These are phyloP conservation scores for Claviceps purpurea DNA, from an alignment of 2,329 filamentous ascomycete species.

Conservation along the genomic window DNA sequence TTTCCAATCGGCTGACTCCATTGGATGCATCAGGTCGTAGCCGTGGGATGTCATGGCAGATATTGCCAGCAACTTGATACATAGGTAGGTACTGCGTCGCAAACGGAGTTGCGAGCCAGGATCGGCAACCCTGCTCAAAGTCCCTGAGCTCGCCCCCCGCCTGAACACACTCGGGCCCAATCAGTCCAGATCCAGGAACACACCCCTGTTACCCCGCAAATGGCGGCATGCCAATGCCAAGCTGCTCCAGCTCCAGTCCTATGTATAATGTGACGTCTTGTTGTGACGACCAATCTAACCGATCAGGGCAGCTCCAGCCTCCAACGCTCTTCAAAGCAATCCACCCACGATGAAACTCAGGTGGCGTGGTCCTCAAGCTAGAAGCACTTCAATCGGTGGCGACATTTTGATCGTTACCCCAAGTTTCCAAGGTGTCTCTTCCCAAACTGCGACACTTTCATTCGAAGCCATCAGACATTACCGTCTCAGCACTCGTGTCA, in stretches of 20 bases:
- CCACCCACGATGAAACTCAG: too few species aligned
- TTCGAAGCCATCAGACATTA: conserved; percentile 14
- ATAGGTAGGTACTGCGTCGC: too few species aligned
- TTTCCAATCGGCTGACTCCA: too few species aligned
- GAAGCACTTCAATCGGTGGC: too few species aligned
- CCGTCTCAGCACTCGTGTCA: conserved; percentile 44
- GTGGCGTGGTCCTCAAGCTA: too few species aligned
- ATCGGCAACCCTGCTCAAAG: background rate
- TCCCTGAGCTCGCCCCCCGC: background rate
- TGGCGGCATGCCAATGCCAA: background rate
- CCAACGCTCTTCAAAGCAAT: too few species aligned
- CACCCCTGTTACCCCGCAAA: background rate
- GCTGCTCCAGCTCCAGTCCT: background rate
- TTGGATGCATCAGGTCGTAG: too few species aligned
- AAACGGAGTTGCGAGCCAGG: background rate
- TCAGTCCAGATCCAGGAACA: background rate
- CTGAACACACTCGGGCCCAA: background rate
- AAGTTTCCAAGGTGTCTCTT: background rate
- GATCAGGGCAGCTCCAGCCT: background rate
- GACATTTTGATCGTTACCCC: too few species aligned
- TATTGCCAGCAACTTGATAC: too few species aligned
- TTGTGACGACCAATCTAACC: too few species aligned
- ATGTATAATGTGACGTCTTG: background rate
- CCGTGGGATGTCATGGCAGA: too few species aligned
- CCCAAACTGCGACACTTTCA: background rate